phyloP scores from a whole-genome alignment of 2,329 filamentous ascomycete genomes.

The Grosmannia penicillata region DNA sequence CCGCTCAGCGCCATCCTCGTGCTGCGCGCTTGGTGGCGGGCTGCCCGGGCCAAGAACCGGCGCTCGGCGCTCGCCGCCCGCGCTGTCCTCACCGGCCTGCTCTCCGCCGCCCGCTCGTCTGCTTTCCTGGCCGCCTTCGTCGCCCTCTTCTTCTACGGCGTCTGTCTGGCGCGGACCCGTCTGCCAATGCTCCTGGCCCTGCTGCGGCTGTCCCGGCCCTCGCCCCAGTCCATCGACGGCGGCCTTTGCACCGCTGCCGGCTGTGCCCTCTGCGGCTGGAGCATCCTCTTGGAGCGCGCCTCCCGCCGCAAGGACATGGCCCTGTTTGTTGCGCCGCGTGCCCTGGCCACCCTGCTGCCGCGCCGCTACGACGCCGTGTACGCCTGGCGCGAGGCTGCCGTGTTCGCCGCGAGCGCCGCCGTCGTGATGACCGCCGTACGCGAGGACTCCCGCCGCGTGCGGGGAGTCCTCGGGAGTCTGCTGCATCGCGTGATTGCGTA shows the following conservation, averaged over 20 bases:
- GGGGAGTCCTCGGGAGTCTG: conserved; percentile 53
- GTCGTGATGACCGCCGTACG: conserved; percentile 53
- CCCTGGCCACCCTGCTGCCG: conserved; percentile 60
- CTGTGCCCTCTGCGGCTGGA: conserved; percentile 68
- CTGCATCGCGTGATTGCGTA: conserved; percentile 31
- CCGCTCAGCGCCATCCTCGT: conserved; percentile 52
- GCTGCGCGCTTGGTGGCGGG: conserved; percentile 35
- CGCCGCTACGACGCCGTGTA: conserved; percentile 47
- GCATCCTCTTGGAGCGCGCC: conserved; percentile 56
- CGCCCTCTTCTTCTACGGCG: conserved; percentile 68
- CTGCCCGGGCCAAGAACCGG: too few species aligned
- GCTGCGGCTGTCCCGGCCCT: too few species aligned
- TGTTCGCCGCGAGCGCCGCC: conserved; percentile 53
- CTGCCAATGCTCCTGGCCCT: too few species aligned
- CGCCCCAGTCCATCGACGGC: conserved; percentile 37
- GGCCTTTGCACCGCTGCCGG: conserved; percentile 58
- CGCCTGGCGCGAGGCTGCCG: conserved; percentile 51
- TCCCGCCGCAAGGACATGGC: conserved; percentile 58
- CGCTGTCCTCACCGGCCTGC: conserved; percentile 16
- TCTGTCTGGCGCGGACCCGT: conserved; percentile 62
- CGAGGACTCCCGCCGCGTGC: conserved; percentile 47
- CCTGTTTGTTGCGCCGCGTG: conserved; percentile 68
- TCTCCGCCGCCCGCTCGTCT: conserved; percentile 54
- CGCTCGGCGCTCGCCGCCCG: too few species aligned
- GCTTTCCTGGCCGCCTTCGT: conserved; percentile 68